Percentiles rank a stretch among this genome's conserved stretches.
Conservation (phyloP, 2,329 filamentous ascomycete species). For the Aspergillus pseudoviridinutans region DNA sequence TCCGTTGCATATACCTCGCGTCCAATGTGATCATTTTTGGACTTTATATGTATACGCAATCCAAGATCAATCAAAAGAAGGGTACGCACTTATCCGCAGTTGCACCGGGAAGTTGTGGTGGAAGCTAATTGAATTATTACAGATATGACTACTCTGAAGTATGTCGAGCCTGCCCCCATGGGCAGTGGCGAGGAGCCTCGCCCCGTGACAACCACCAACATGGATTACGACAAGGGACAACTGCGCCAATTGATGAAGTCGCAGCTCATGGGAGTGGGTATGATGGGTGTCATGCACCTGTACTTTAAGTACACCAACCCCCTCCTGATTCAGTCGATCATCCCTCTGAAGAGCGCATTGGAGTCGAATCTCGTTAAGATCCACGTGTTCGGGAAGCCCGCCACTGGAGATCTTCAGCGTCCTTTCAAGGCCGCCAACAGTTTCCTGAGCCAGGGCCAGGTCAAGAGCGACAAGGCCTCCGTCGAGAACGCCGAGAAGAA, state of each 20-base stretch:
- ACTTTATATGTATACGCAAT: slow-evolving; percentile 81
- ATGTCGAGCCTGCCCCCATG: slow-evolving; percentile 92
- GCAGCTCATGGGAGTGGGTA: slow-evolving; percentile 91
- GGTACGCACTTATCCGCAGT: slow-evolving; percentile 54
- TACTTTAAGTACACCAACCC: slow-evolving; percentile 99
- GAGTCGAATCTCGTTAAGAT: slow-evolving; percentile 97
- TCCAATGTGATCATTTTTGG: slow-evolving; percentile 78
- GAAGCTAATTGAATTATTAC: slow-evolving; percentile 1
- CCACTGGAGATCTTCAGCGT: slow-evolving; percentile 84
- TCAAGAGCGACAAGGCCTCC: slow-evolving; percentile 89
- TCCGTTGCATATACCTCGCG: slow-evolving; percentile 62
- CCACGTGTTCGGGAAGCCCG: slow-evolving; percentile 81
- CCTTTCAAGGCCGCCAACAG: slow-evolving; percentile 87
- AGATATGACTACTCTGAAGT: slow-evolving; percentile 98
- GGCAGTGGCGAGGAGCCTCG: slow-evolving; percentile 92
- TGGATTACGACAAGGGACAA: slow-evolving; percentile 89
- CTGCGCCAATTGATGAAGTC: slow-evolving; percentile 80
- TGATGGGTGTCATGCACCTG: slow-evolving; percentile 98
- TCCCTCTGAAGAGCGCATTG: slow-evolving; percentile 91
- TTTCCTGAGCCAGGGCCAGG: slow-evolving; percentile 68
- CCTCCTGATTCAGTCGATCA: slow-evolving; percentile 96
- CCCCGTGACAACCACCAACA: slow-evolving; percentile 91
- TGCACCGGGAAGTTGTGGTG: neutral
- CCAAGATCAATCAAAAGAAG: slow-evolving; percentile 92
- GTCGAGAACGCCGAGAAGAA: slow-evolving; percentile 48